Evolutionary conservation across 805 yeast species (phyloP).

Genomic region (Wickerhamiella occidentalis): DNA sequence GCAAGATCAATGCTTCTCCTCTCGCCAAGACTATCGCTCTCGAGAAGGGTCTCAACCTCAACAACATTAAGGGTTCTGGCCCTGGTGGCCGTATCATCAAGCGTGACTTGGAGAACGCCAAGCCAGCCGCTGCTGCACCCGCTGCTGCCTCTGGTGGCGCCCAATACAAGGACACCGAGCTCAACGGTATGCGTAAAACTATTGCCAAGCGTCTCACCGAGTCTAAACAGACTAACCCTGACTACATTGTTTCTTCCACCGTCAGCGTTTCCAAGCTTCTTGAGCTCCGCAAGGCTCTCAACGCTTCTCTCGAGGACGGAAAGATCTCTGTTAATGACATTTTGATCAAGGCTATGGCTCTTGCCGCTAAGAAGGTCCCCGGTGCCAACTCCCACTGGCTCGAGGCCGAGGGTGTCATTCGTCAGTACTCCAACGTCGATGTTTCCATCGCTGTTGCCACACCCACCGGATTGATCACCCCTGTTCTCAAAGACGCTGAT

Average conservation of each 20-base stretch:
- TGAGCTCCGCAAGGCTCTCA: conserved; percentile 83
- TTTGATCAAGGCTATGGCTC: conserved; percentile 85
- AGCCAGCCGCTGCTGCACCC: conserved; percentile 32
- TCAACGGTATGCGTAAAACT: conserved; percentile 85
- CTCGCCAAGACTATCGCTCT: conserved; percentile 86
- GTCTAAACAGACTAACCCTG: conserved; percentile 79
- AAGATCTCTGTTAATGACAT: conserved; percentile 89
- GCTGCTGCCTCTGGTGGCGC: conserved; percentile 38
- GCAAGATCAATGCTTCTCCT: conserved; percentile 87
- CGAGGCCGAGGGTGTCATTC: conserved; percentile 74
- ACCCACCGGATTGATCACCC: conserved; percentile 93
- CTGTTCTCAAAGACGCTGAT: conserved; percentile 83
- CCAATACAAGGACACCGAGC: conserved; percentile 67
- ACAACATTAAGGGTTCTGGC: conserved; percentile 80
- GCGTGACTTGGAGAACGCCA: conserved; percentile 70
- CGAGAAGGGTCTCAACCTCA: conserved; percentile 80
- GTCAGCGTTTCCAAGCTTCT: conserved; percentile 80
- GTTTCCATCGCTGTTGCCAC: conserved; percentile 98
- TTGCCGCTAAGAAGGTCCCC: conserved; percentile 83
- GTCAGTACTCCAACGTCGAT: conserved; percentile 85
- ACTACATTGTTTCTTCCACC: conserved; percentile 80
- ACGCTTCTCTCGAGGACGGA: conserved; percentile 63
- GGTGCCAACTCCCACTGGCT: conserved; percentile 91
- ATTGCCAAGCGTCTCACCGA: conserved; percentile 79
- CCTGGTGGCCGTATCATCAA: conserved; percentile 91